These are phyloP conservation scores for Prunus davidiana DNA, from an alignment of 306 rosid genomes.

Conservation along the genomic window DNA sequence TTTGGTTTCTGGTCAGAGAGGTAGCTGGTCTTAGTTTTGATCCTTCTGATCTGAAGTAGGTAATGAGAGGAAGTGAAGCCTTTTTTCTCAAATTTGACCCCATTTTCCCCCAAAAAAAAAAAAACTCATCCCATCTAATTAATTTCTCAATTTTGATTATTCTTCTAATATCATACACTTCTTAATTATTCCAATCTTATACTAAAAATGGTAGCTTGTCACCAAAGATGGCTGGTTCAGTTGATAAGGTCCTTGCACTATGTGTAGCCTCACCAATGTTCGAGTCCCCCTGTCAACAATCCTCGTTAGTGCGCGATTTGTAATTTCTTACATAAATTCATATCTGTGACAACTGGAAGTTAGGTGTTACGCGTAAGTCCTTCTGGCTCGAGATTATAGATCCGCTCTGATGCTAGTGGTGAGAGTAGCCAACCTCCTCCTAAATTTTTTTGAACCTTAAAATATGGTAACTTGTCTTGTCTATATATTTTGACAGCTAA, in stretches of 20 bases:
- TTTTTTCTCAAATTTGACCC: background rate
- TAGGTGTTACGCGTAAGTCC: too few relatives aligned
- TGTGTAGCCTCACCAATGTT: too few relatives aligned
- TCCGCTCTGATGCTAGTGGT: too few relatives aligned
- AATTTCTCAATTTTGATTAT: too few relatives aligned
- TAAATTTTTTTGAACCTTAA: too few relatives aligned
- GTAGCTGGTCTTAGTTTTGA: background rate
- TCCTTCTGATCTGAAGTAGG: background rate
- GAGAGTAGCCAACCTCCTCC: too few relatives aligned
- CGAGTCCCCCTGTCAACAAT: fast-evolving
- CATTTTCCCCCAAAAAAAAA: background rate
- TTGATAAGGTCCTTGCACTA: too few relatives aligned
- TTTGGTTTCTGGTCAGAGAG: background rate
- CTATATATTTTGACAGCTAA: background rate
- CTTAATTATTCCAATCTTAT: background rate
- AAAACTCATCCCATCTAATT: too few relatives aligned
- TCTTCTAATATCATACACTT: background rate
- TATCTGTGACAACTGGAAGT: fast-evolving
- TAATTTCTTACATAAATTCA: too few relatives aligned
- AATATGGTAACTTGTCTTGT: background rate
- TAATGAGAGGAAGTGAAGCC: conserved; percentile 20
- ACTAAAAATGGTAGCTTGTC: background rate
- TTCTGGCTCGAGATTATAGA: too few relatives aligned
- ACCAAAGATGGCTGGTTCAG: too few relatives aligned
- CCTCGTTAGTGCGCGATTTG: fast-evolving